Evolutionary conservation across 345 rosid species (phyloP), one percentile per base, ranked within the genome.

Genomic region (Psidium friedrichsthalianum): DNA sequence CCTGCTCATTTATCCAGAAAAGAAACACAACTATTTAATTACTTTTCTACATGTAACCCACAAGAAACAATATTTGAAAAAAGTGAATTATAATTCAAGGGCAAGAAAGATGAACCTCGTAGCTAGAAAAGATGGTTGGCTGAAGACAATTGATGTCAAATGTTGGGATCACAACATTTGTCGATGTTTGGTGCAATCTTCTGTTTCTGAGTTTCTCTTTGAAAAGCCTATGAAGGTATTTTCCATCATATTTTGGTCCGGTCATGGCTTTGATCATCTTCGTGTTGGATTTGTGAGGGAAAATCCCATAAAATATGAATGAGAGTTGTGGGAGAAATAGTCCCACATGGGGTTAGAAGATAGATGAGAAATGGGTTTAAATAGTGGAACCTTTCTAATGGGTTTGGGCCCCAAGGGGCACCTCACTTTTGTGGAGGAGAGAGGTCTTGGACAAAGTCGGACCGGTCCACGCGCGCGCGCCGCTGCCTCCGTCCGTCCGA

Each of bases 231-330:
- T 83, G 91, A 13, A 91, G 74, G 56, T 87, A 87, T 54, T 88
- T 84, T 29, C 92, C 92, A 47, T 89, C 86, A 16, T 88, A 88
- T n/a, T 87, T 86, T 7, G 92, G 92, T 85, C 91, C 91, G 6
- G 13, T 29, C 12, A 91, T 21, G 4, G 86, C 21, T 40, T 56
- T 88, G 24, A 85, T 24, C 27, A 89, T 36, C 11, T 88, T 84
- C 1, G 36, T 27, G 1, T 85, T 76, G 16, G 56, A 74, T 42
- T 87, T 40, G 42, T 40, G 42, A 40, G 3, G 42, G 42, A 5
- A 40, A n/a, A n/a, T n/a, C n/a, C n/a, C n/a, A n/a, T n/a, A n/a
- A n/a, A n/a, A n/a, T n/a, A n/a, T n/a, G n/a, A n/a, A n/a, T n/a
- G n/a, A n/a, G n/a, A n/a, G n/a, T n/a, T n/a, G n/a, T n/a, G n/a